These are phyloP conservation scores for Irpex sp. DNA, from an alignment of 1,284 basidiomycete genomes.

Conservation along the genomic window DNA sequence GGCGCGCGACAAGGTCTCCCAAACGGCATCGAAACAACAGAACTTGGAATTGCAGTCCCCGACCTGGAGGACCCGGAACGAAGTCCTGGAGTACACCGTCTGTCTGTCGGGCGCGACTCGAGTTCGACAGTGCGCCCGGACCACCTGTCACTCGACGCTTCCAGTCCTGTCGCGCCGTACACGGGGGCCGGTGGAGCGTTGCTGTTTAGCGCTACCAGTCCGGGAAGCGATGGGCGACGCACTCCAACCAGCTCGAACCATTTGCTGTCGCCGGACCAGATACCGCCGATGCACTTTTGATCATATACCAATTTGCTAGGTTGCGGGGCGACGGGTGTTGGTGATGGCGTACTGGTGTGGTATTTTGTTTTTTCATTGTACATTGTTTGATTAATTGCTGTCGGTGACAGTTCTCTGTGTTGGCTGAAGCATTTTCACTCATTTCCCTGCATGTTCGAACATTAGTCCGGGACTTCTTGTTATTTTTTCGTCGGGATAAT, in stretches of 20 bases:
- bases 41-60: slow-evolving; percentile 41
- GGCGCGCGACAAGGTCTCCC: slow-evolving; percentile 62
- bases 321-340: background rate
- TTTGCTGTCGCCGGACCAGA: background rate
- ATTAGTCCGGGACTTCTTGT: background rate
- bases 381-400: background rate
- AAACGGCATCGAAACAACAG: slow-evolving; percentile 60
- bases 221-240: background rate
- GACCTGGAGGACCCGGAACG: slow-evolving; percentile 45
- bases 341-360: background rate
- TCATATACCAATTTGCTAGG: background rate
- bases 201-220: background rate
- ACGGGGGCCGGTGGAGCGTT: slow-evolving; percentile 2
- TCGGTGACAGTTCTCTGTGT: background rate
- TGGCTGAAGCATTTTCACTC: background rate
- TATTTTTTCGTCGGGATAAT: background rate
- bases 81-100: slow-evolving; percentile 18
- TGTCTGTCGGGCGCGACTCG: slow-evolving; percentile 4
- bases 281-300: background rate
- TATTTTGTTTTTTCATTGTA: background rate
- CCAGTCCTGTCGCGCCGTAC: background rate
- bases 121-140: background rate
- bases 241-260: background rate
- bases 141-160: background rate
- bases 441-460: background rate